Base-by-base conservation (phyloP, 768 basidiomycete species). In the Mycena sanguinolenta region DNA sequence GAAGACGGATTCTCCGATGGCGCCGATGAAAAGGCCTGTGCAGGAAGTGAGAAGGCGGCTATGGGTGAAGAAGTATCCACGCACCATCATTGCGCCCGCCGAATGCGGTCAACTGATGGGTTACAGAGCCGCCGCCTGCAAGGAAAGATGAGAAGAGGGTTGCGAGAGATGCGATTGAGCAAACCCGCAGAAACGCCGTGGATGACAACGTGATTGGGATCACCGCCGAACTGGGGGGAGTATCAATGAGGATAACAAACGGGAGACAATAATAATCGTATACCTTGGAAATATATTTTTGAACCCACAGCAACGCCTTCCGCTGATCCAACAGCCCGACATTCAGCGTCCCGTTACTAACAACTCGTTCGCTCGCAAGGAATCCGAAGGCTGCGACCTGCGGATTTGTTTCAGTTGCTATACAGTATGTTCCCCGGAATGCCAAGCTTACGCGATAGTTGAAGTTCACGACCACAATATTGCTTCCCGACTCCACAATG, bases 251-350 rank as follows among this genome's bases (percentile, higher is more conserved):
- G 55, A 58, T 49, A 58, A 49, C n/a, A 58, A 21, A 49, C 44
- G 44, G 25, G 55, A 65, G n/a, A 58, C 38, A 57, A 65, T 58
- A 44, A 57, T 21, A 57, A 58, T 58, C 23, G 42, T 46, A 52
- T 66, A 59, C 65, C 65, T 66, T 66, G 49, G 65, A 59, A 66
- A 66, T 66, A 66, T 66, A 58, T 58, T 66, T 49, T 57, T 66
- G 57, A 42, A 66, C 65, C 65, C 65, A 66, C 57, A 38, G 28
- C 65, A 66, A 38, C 34, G 65, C 65, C 50, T 66, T 59, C 46
- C 65, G 57, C 38, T 66, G 65, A 66, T 66, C 65, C 50, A 66
- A 42, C 12, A 66, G 50, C 21, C 65, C 65, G 25, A 59, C 65
- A 59, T 66, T 66, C 57, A 66, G 57, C 34, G 65, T 66, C 30